These are phyloP conservation scores for Pezizomycotina sp. DNA, from an alignment of 2,329 filamentous ascomycete species.

Conservation along the genomic window DNA sequence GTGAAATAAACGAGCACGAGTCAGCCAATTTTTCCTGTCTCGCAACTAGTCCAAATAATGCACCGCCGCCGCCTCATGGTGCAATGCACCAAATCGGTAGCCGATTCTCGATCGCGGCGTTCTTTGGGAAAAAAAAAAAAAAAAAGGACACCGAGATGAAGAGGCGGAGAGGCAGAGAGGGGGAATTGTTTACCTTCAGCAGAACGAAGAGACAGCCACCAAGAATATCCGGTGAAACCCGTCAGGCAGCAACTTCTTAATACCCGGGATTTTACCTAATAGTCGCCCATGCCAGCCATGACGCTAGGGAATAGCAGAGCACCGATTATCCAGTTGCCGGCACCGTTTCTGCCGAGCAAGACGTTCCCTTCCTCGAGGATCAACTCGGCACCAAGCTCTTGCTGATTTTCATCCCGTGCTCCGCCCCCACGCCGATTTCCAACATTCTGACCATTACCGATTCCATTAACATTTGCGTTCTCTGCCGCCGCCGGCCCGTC, in stretches of 20 bases:
- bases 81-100: no score
- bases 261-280: conserved; percentile 45
- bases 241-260: conserved; percentile 48
- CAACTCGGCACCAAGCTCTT: conserved; percentile 20
- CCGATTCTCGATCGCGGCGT: no score
- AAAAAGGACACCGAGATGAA: not conserved
- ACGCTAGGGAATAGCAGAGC: conserved; percentile 68
- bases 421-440: conserved; percentile 8
- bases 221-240: conserved; percentile 72
- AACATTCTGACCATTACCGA: conserved; percentile 1
- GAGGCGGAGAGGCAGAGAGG: not conserved
- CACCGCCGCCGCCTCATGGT: no score
- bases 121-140: conserved; percentile 8
- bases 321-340: conserved; percentile 46
- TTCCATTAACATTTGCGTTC: conserved; percentile 14
- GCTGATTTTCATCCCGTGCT: conserved; percentile 5
- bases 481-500: conserved; percentile 9
- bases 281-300: conserved; percentile 59
- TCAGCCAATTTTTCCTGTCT: no score
- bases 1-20: conserved; percentile 3
- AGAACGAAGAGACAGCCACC: conserved; percentile 82
- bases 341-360: conserved; percentile 30
- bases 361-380: conserved; percentile 25
- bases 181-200: conserved; percentile 40
- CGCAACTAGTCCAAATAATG: no score